Evolutionary conservation across 805 yeast species (phyloP).

Genomic region (Starmerella davenportii): DNA sequence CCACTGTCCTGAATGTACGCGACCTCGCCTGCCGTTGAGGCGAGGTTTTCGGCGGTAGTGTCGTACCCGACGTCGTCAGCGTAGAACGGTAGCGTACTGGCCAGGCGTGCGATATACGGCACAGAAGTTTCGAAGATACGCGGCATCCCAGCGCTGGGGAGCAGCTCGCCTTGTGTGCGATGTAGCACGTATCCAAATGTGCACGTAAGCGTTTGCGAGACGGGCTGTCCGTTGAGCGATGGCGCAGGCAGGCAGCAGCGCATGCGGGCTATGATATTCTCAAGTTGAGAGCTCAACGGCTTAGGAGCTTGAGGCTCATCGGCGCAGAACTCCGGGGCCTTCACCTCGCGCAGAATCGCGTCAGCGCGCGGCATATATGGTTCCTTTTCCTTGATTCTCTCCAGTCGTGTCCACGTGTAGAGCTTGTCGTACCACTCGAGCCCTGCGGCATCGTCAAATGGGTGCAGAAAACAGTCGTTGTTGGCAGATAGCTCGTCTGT

Average conservation of each 20-base stretch:
- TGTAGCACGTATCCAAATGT: conserved; percentile 22
- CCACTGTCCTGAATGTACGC: neutral
- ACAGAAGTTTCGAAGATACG: conserved; percentile 11
- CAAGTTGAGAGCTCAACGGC: neutral
- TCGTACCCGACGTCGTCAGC: conserved; percentile 13
- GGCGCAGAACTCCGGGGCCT: conserved; percentile 1
- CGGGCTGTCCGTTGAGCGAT: conserved; percentile 1
- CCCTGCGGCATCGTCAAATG: neutral
- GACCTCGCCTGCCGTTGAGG: conserved; percentile 7
- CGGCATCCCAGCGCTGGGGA: conserved; percentile 11
- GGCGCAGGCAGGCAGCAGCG: neutral
- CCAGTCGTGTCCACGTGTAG: conserved; percentile 16
- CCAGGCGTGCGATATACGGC: conserved; percentile 9
- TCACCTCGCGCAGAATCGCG: neutral
- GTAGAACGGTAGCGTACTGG: conserved; percentile 16
- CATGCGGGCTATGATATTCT: neutral
- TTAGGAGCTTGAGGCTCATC: neutral
- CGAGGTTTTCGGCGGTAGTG: too few relatives aligned
- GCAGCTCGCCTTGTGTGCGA: conserved; percentile 1
- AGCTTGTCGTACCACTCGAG: conserved; percentile 19
- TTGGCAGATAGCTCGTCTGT: neutral
- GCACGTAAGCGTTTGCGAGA: conserved; percentile 17
- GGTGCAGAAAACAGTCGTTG: neutral
- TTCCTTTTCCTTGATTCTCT: neutral
- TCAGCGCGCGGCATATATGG: neutral